A percentile compares a stretch with the other conserved stretches of the same genome.
These are phyloP conservation scores for Hemerocallis citrina DNA, from an alignment of 106 monocot species.

Conservation along the genomic window DNA sequence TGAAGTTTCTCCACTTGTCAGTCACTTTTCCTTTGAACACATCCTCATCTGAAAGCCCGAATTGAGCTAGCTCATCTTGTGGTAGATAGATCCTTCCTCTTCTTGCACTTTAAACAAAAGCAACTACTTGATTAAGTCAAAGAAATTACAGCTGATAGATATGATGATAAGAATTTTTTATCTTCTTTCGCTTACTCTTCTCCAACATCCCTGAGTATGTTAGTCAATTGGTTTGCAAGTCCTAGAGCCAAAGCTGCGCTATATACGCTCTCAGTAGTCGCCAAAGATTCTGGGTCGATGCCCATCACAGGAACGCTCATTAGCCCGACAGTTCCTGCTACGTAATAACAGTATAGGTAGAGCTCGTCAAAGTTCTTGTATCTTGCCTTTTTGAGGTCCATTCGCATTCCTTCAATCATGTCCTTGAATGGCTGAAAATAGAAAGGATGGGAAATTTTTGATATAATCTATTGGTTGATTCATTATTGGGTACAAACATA, in stretches of 20 bases:
- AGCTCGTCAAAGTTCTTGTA: conserved; percentile 42
- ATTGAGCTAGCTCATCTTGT: conserved; percentile 76
- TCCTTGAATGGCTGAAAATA: conserved; percentile 63
- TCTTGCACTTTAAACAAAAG: conserved; percentile 45
- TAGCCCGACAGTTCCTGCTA: conserved; percentile 66
- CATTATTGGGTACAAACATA: too few relatives aligned
- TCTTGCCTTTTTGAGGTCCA: conserved; percentile 55
- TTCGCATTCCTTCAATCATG: conserved; percentile 73
- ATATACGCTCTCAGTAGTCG: conserved; percentile 36
- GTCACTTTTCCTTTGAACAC: conserved; percentile 80
- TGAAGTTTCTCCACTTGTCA: conserved; percentile 86
- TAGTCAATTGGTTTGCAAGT: conserved; percentile 34
- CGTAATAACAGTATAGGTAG: conserved; percentile 74
- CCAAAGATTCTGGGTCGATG: conserved; percentile 45
- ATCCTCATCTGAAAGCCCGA: conserved; percentile 81
- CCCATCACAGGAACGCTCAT: conserved; percentile 80
- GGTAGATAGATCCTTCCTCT: conserved; percentile 92
- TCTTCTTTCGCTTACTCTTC: conserved; percentile 46
- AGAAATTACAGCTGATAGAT: background rate
- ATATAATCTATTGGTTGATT: too few relatives aligned
- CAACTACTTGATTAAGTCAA: background rate
- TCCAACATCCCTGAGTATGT: conserved; percentile 69
- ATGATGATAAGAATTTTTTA: background rate
- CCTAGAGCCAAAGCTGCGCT: conserved; percentile 22
- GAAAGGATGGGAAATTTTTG: too few relatives aligned